Evolutionary conservation across 768 basidiomycete species (phyloP).

Genomic region (Leccinellum albellum): DNA sequence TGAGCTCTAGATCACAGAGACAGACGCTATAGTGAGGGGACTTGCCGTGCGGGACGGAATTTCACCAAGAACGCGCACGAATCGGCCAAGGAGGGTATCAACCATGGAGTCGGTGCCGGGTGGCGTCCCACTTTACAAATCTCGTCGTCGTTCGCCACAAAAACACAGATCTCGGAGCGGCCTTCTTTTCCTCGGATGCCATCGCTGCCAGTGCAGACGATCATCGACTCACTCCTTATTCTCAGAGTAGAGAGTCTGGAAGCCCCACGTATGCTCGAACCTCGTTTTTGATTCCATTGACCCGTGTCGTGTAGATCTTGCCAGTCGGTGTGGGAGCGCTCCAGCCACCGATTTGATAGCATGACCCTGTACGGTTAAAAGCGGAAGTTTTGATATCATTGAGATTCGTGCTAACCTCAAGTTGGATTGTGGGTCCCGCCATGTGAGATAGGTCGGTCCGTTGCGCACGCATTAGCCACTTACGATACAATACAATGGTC

Average conservation of each 20-base stretch:
- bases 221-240: conserved; percentile 56
- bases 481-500: background rate
- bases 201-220: conserved; percentile 40
- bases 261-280: conserved; percentile 25
- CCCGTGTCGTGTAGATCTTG: conserved; percentile 37
- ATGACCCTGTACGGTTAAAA: background rate
- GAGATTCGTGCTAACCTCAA: background rate
- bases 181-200: conserved; percentile 53
- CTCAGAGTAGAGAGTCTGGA: conserved; percentile 52
- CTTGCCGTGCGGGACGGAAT: conserved; percentile 47
- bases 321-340: conserved; percentile 38
- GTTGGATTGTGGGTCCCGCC: background rate
- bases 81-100: conserved; percentile 37
- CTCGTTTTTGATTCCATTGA: background rate
- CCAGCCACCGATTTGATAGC: conserved; percentile 1
- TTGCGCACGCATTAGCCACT: background rate
- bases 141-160: background rate
- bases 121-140: background rate
- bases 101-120: conserved; percentile 50
- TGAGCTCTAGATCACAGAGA: conserved; percentile 67
- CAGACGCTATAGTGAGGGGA: conserved; percentile 49
- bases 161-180: conserved; percentile 49
- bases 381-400: background rate
- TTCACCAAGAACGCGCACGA: conserved; percentile 41
- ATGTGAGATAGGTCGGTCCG: background rate